A percentile compares a stretch with the other conserved stretches of the same genome.
Evolutionary conservation across 2,329 filamentous ascomycete species (phyloP).

Genomic region (Aspergillus pseudoterreus): DNA sequence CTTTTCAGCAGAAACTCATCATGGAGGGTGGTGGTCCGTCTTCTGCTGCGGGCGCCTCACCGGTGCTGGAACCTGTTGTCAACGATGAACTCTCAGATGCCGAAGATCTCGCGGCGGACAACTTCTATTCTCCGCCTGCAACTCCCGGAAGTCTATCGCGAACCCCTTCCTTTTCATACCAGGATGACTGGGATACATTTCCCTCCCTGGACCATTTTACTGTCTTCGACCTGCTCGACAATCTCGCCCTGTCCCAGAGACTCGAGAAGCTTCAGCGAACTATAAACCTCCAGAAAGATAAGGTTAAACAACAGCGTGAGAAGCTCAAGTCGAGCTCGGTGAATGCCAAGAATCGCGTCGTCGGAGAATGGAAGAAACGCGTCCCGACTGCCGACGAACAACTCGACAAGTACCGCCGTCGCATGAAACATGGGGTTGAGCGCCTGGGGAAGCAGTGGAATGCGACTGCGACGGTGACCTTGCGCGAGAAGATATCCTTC

Average conservation of each 20-base stretch:
- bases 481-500: constrained; percentile 92
- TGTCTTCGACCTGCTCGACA: constrained; percentile 90
- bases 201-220: constrained; percentile 86
- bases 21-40: constrained; percentile 25
- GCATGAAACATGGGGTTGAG: constrained; percentile 86
- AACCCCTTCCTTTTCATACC: constrained; percentile 77
- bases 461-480: constrained; percentile 80
- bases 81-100: constrained; percentile 25
- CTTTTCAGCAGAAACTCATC: constrained; percentile 35
- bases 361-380: constrained; percentile 86
- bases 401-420: constrained; percentile 81
- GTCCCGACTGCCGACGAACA: constrained; percentile 87
- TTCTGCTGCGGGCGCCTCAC: constrained; percentile 18
- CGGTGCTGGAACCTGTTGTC: constrained; percentile 20
- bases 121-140: constrained; percentile 26
- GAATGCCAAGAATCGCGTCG: constrained; percentile 80
- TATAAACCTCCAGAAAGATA: constrained; percentile 77
- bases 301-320: constrained; percentile 77
- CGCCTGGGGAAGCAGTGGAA: constrained; percentile 82
- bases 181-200: constrained; percentile 82
- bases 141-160: constrained; percentile 58
- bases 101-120: constrained; percentile 27
- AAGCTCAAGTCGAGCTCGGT: constrained; percentile 71
- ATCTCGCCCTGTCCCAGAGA: constrained; percentile 81
- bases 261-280: constrained; percentile 86